phyloP scores from a whole-genome alignment of 2,329 filamentous ascomycete species.

The Stachybotrys chartarum region DNA sequence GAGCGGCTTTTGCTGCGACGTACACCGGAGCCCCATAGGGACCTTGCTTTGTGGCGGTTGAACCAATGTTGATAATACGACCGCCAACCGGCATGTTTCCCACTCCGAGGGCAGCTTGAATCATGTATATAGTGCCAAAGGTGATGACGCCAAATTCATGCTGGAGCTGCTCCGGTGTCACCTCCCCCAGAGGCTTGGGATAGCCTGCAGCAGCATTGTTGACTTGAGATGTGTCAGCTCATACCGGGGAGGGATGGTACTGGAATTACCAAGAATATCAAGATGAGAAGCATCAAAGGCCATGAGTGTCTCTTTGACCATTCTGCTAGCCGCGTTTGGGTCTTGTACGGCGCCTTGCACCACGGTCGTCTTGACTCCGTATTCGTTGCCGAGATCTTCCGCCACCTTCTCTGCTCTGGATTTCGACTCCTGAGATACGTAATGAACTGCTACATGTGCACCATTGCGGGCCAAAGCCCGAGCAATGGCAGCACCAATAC shows the following conservation, averaged over 20 bases:
- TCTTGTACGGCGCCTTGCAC: constrained; percentile 17
- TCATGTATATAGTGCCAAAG: constrained; percentile 20
- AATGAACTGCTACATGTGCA: constrained; percentile 27
- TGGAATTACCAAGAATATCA: constrained; percentile 27
- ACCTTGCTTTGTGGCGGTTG: constrained; percentile 17
- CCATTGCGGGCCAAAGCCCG: constrained; percentile 24
- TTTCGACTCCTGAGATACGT: constrained; percentile 23
- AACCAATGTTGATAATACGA: constrained; percentile 26
- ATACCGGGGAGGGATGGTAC: neutral
- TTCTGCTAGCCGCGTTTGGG: constrained; percentile 11
- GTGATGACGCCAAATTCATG: constrained; percentile 21
- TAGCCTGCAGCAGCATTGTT: constrained; percentile 23
- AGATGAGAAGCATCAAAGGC: constrained; percentile 21
- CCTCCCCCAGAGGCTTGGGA: constrained; percentile 10
- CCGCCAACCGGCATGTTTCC: constrained; percentile 22
- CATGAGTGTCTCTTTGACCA: constrained; percentile 23
- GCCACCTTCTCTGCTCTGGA: constrained; percentile 20
- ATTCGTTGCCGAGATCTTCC: constrained; percentile 13
- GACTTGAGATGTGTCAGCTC: constrained; percentile 10
- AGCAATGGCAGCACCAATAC: constrained; percentile 32
- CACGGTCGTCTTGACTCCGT: constrained; percentile 18
- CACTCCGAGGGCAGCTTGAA: constrained; percentile 20
- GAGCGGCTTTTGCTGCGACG: constrained; percentile 24
- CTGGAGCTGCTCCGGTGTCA: constrained; percentile 15
- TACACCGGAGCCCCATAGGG: constrained; percentile 5